phyloP scores from a whole-genome alignment of 352 stramenopile species.

The Phytophthora sojae region DNA sequence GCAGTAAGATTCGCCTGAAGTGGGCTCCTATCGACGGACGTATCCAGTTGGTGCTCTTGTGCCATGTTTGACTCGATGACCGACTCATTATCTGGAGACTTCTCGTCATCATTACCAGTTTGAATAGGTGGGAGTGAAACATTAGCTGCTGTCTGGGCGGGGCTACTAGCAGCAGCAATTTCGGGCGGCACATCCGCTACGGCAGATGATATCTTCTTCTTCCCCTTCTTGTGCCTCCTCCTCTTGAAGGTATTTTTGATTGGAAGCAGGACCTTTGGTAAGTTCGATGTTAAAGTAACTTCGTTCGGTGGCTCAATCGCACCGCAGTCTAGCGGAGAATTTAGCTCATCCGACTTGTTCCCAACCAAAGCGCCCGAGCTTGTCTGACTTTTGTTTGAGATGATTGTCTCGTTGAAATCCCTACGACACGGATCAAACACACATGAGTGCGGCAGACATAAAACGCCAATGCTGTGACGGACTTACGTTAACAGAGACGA shows the following conservation, averaged over 20 bases:
- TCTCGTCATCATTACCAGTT: neutral
- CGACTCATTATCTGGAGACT: neutral
- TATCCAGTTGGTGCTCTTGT: neutral
- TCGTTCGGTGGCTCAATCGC: too few relatives aligned
- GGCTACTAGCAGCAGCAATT: too few relatives aligned
- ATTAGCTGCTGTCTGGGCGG: too few relatives aligned
- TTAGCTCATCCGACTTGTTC: neutral
- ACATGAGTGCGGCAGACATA: neutral
- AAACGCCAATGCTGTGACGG: neutral
- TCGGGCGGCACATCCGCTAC: too few relatives aligned
- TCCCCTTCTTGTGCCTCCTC: too few relatives aligned
- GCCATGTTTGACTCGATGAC: neutral
- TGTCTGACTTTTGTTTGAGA: neutral
- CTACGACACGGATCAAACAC: neutral
- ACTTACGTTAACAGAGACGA: neutral
- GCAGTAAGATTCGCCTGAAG: neutral
- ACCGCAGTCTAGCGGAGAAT: too few relatives aligned
- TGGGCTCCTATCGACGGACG: neutral
- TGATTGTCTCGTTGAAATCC: neutral
- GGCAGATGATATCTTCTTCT: too few relatives aligned
- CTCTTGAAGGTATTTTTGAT: too few relatives aligned
- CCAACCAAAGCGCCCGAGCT: neutral
- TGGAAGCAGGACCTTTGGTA: too few relatives aligned
- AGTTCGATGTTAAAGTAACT: too few relatives aligned
- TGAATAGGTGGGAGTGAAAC: too few relatives aligned